Evolutionary conservation across 169 alveolate genomes (phyloP).

Genomic region (Amoebophrya sp.): DNA sequence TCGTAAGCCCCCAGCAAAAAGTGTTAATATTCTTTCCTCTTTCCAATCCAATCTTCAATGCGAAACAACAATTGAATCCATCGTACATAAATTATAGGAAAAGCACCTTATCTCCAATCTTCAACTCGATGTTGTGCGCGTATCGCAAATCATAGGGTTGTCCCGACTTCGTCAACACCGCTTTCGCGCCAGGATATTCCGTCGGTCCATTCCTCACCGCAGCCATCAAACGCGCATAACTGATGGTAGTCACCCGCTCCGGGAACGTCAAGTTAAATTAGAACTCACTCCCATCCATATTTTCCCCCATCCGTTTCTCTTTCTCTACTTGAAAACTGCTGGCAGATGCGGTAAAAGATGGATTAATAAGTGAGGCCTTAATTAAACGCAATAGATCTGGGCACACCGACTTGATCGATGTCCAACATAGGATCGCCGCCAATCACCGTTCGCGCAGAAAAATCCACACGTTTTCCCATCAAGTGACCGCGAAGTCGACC

Average conservation of each 20-base stretch:
- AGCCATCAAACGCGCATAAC: conserved; percentile 72
- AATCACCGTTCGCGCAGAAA: conserved; percentile 98
- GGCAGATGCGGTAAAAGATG: too few species aligned
- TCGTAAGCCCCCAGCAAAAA: too few species aligned
- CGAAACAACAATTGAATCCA: too few species aligned
- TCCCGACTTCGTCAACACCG: conserved; percentile 89
- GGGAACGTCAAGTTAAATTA: conserved; percentile 96
- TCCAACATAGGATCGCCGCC: conserved; percentile 98
- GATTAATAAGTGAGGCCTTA: too few species aligned
- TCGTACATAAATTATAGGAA: too few species aligned
- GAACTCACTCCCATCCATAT: too few species aligned
- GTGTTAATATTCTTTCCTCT: too few species aligned
- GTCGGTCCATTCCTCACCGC: conserved; percentile 93
- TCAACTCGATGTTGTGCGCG: neutral
- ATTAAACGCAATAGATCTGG: conserved; percentile 95
- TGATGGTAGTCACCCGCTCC: conserved; percentile 95
- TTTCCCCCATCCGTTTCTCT: too few species aligned
- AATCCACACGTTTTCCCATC: conserved; percentile 99
- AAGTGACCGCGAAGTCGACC: conserved; percentile 98
- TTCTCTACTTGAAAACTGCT: too few species aligned
- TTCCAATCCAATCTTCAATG: too few species aligned
- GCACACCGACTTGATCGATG: conserved; percentile 95
- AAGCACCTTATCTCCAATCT: neutral
- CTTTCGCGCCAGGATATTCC: conserved; percentile 97
- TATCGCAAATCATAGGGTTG: conserved; percentile 49